Evolutionary conservation across 2,329 filamentous ascomycete species (phyloP).

Genomic region (Colletotrichum liriopes): DNA sequence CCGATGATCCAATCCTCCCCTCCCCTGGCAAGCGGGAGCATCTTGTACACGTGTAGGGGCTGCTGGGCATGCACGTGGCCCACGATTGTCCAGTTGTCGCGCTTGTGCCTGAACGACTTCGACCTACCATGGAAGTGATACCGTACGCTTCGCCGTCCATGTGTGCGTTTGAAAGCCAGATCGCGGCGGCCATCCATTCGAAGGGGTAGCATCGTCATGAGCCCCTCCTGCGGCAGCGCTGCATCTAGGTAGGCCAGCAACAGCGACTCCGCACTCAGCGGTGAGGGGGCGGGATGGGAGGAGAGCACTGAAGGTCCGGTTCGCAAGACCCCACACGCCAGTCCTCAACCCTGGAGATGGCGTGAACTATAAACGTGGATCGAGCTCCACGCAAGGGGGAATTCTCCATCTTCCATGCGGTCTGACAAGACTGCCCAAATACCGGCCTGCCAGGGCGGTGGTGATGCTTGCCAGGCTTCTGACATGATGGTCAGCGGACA

Average conservation of each 20-base stretch:
- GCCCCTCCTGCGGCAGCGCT: not conserved
- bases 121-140: not conserved
- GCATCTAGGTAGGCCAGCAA: not conserved
- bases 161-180: not conserved
- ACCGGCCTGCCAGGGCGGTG: not conserved
- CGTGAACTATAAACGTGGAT: conserved; percentile 30
- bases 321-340: conserved; percentile 30
- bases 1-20: conserved; percentile 30
- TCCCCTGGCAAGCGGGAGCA: conserved; percentile 7
- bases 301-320: conserved; percentile 6
- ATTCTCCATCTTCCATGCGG: no score
- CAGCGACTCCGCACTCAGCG: conserved; percentile 31
- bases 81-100: not conserved
- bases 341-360: conserved; percentile 27
- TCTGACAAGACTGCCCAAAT: not conserved
- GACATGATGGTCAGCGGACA: not conserved
- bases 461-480: not conserved
- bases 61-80: conserved; percentile 6
- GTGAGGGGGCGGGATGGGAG: conserved; percentile 10
- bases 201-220: not conserved
- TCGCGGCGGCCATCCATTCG: no score
- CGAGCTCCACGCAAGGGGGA: conserved; percentile 17
- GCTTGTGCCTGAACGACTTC: not conserved
- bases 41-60: not conserved
- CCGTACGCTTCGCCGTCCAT: not conserved